Base-by-base conservation (phyloP, 73 alveolate species). In the Paramecium tetraurelia region DNA sequence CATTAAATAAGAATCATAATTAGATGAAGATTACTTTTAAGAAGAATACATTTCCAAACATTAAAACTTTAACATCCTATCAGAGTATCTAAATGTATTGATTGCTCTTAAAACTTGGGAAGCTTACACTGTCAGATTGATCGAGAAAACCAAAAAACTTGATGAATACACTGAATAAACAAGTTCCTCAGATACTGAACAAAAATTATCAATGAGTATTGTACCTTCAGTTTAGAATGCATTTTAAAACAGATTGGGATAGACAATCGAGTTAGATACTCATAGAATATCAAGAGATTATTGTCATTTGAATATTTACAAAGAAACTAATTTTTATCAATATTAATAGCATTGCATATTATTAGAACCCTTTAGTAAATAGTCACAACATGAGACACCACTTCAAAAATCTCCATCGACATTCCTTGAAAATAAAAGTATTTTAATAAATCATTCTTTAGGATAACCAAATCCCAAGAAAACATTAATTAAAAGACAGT, bases 51-150 rank as follows among this genome's bases (percentile, higher is more conserved):
- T 16, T 53, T 80, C n/a, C 24, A 27, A 40, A 80, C 57, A 80
- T 80, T 5, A 80, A 80, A 80, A 80, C 46, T 80, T 80, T 16
- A 80, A 80, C 22, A 80, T 80, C 3, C 72, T 80, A 3, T 80
- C 46, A 44, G 90, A 80, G 46, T 80, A 80, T 43, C 7, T 80
- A 1, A 80, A 80, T 80, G 90, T 80, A 0, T 35, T 80, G 7
- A 80, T 80, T 10, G 57, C 90, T 20, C 57, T 44, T 24, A 80
- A 48, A 43, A 80, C 90, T 1, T 80, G 90, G 90, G 76, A 44
- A 24, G 7, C 70, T 4, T 80, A 44, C 33, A 44, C 90, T 4
- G 14, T 18, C 20, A 80, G 43, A 27, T 21, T 48, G 36, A 31
- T 80, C 5, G 90, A 80, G 11, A 80, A 46, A 48, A 31, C 90